These are phyloP conservation scores for Fusarium musae DNA, from an alignment of 2,329 filamentous ascomycete species.

Conservation along the genomic window DNA sequence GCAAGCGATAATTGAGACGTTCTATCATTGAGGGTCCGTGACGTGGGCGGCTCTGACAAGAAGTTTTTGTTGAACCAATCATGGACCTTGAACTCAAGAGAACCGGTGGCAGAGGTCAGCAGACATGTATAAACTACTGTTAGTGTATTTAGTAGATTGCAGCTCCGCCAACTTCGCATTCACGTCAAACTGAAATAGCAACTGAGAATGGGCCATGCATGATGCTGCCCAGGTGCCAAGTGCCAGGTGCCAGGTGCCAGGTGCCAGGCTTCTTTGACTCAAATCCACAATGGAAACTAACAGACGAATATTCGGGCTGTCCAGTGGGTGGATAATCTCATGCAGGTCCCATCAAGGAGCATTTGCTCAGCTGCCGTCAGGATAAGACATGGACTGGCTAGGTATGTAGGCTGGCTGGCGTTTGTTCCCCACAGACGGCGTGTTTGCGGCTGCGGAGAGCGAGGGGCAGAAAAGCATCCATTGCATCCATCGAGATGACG, in stretches of 20 bases:
- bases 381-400: background rate
- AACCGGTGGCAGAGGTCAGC: background rate
- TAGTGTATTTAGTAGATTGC: background rate
- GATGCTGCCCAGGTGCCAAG: slow-evolving; percentile 19
- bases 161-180: background rate
- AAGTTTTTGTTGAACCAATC: background rate
- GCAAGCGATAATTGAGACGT: background rate
- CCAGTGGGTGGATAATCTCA: slow-evolving; percentile 9
- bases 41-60: background rate
- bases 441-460: slow-evolving; percentile 13
- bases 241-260: slow-evolving; percentile 1
- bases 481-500: slow-evolving; percentile 29
- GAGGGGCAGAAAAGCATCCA: background rate
- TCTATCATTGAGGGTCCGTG: background rate
- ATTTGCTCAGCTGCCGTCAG: slow-evolving; percentile 13
- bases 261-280: background rate
- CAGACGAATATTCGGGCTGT: background rate
- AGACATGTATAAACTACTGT: background rate
- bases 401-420: background rate
- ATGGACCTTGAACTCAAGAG: background rate
- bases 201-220: slow-evolving; percentile 16
- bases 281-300: background rate
- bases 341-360: slow-evolving; percentile 30
- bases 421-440: slow-evolving; percentile 25
- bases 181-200: slow-evolving; percentile 7